Evolutionary conservation across 2,329 filamentous ascomycete genomes (phyloP).

Genomic region (Colletotrichum brevisporum): DNA sequence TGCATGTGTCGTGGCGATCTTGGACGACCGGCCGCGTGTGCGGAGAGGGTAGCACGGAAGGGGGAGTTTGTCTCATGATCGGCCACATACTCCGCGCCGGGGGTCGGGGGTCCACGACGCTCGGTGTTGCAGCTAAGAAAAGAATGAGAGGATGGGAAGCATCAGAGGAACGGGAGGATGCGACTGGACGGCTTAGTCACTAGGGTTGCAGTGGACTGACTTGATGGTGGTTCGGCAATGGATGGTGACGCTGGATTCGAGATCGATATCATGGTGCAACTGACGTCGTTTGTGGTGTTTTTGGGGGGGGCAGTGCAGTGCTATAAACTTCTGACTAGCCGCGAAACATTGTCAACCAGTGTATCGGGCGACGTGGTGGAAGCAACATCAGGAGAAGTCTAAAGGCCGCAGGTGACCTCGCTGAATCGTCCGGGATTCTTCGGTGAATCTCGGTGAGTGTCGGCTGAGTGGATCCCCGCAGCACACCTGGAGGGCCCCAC

Average conservation of each 20-base stretch:
- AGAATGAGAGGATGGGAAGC: neutral
- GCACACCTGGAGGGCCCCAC: too few species aligned
- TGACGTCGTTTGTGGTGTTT: neutral
- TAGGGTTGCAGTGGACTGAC: neutral
- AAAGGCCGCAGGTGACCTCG: neutral
- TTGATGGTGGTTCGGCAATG: neutral
- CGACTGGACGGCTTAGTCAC: slow-evolving; percentile 5
- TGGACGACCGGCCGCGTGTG: neutral
- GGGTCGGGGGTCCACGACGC: slow-evolving; percentile 33
- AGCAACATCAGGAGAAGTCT: slow-evolving; percentile 11
- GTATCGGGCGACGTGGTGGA: slow-evolving; percentile 3
- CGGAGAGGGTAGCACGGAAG: slow-evolving; percentile 11
- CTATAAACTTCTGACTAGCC: neutral
- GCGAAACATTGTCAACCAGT: slow-evolving; percentile 2
- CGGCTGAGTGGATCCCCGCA: too few species aligned
- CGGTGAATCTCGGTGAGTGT: neutral
- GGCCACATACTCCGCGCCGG: slow-evolving; percentile 10
- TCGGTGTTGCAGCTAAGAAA: slow-evolving; percentile 37
- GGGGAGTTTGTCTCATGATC: slow-evolving; percentile 17
- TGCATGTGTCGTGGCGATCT: slow-evolving; percentile 18
- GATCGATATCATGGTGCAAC: neutral
- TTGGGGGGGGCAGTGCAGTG: neutral
- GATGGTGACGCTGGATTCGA: neutral
- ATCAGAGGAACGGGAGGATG: too few species aligned
- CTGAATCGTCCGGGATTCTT: neutral